Conservation (phyloP, 1,284 basidiomycete species). For the Cystobasidium pallidum region DNA sequence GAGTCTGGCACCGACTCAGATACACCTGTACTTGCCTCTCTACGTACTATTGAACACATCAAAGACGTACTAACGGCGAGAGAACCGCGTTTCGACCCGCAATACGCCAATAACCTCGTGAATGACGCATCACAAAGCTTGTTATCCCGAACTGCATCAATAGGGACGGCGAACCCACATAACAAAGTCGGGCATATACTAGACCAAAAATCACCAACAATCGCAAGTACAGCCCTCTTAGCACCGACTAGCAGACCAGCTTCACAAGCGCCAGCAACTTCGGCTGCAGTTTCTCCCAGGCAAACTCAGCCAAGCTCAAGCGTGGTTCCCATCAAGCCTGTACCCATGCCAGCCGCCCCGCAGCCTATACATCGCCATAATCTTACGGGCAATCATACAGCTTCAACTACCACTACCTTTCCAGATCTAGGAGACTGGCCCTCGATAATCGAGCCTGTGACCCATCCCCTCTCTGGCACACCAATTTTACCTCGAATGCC, state of each 20-base stretch:
- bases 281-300: not conserved
- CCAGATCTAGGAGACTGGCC: constrained; percentile 20
- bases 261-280: constrained; percentile 6
- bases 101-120: constrained; percentile 36
- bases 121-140: not conserved
- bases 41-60: constrained; percentile 48
- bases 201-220: constrained; percentile 28
- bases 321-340: not conserved
- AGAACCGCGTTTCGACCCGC: constrained; percentile 43
- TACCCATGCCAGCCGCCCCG: not conserved
- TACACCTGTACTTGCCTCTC: constrained; percentile 39
- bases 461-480: not conserved
- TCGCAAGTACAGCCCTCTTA: not conserved
- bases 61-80: constrained; percentile 47
- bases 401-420: not conserved
- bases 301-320: not conserved
- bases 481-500: not conserved
- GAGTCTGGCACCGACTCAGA: not conserved
- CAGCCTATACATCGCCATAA: constrained; percentile 1
- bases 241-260: not conserved
- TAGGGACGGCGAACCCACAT: not conserved
- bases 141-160: not conserved
- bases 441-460: not conserved
- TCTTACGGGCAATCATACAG: not conserved
- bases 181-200: not conserved